These are phyloP conservation scores for Aspergillus sergii DNA, from an alignment of 2,329 filamentous ascomycete genomes.

Conservation along the genomic window DNA sequence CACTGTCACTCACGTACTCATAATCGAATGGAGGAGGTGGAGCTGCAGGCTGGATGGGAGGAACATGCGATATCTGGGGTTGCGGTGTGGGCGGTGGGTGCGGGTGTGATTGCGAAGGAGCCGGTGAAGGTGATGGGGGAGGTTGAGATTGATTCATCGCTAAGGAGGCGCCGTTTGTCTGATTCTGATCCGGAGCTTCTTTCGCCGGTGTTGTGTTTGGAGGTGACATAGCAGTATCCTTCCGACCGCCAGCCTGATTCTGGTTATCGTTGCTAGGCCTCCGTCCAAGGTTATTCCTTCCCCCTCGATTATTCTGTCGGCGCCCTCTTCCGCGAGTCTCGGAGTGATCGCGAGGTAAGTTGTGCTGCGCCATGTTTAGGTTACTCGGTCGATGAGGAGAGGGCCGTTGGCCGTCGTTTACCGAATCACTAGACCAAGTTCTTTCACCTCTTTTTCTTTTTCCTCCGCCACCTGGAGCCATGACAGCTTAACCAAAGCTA, in stretches of 20 bases:
- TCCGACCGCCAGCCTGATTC: conserved; percentile 34
- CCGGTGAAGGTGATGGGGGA: conserved; percentile 25
- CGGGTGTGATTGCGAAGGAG: conserved; percentile 20
- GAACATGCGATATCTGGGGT: conserved; percentile 15
- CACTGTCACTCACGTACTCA: conserved; percentile 72
- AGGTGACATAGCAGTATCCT: conserved; percentile 36
- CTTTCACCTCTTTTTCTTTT: conserved; percentile 60
- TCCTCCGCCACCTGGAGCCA: conserved; percentile 53
- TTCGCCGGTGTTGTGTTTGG: conserved; percentile 30
- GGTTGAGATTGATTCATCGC: conserved; percentile 19
- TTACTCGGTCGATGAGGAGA: conserved; percentile 51
- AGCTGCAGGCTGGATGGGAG: conserved; percentile 19
- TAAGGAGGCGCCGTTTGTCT: conserved; percentile 30
- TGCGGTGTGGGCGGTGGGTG: conserved; percentile 16
- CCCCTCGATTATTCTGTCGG: conserved; percentile 41
- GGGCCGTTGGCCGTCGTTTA: conserved; percentile 44
- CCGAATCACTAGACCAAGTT: conserved; percentile 47
- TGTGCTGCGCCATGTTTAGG: conserved; percentile 56
- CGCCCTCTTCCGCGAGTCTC: conserved; percentile 43
- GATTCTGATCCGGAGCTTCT: conserved; percentile 31
- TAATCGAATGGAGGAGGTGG: conserved; percentile 64
- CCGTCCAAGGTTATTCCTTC: conserved; percentile 39
- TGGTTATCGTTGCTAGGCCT: conserved; percentile 39
- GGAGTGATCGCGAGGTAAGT: conserved; percentile 39
- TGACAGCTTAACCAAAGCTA: conserved; percentile 37